A percentile compares a stretch with the other conserved stretches of the same genome.
These are phyloP conservation scores for Pseudogymnoascus sp. DNA, from an alignment of 2,329 filamentous ascomycete species.

Conservation along the genomic window DNA sequence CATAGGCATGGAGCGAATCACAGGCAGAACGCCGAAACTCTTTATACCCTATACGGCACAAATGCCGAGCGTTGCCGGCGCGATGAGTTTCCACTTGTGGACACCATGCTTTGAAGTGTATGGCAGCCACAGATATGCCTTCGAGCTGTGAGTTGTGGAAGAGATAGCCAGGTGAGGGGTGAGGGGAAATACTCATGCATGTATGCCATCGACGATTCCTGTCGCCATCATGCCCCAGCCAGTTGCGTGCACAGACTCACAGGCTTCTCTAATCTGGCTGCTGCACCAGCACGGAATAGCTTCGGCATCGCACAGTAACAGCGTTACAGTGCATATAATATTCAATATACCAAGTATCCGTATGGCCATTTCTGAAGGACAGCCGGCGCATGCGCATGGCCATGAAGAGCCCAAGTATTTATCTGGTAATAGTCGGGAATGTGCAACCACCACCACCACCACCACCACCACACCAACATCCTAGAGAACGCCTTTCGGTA, in stretches of 20 bases:
- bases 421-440: background rate
- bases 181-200: background rate
- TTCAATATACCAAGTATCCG: background rate
- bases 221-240: background rate
- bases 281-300: background rate
- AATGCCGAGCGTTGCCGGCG: slow-evolving; percentile 4
- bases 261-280: background rate
- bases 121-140: background rate
- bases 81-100: slow-evolving; percentile 3
- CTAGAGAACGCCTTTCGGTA: slow-evolving; percentile 3
- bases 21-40: background rate
- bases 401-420: background rate
- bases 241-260: background rate
- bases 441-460: background rate
- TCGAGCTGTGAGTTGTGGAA: background rate
- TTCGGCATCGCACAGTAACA: background rate
- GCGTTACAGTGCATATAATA: slow-evolving; percentile 3
- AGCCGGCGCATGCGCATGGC: slow-evolving; percentile 1
- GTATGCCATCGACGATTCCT: background rate
- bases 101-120: background rate
- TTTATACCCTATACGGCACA: slow-evolving; percentile 1
- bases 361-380: background rate
- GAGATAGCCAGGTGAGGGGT: background rate
- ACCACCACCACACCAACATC: background rate
- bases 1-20: background rate